phyloP scores from a whole-genome alignment of 208 protist species.

The Angomonas ambiguus region DNA sequence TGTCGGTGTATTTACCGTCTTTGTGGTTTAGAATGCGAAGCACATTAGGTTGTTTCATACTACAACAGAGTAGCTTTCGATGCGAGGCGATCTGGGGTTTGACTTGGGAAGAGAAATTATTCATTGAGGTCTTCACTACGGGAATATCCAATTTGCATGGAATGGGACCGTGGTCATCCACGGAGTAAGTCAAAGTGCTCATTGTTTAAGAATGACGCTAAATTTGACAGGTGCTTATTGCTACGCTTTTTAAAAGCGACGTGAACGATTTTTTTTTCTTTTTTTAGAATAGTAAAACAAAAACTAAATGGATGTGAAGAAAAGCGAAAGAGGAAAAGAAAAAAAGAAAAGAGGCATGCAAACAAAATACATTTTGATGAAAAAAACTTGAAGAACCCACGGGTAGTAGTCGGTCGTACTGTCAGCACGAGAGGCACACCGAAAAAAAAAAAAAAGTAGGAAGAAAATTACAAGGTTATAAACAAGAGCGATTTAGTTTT shows the following conservation, averaged over 20 bases:
- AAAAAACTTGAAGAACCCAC: no score
- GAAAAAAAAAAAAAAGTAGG: conserved; percentile 10
- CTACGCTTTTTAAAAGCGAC: no score
- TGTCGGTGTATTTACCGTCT: conserved; percentile 64
- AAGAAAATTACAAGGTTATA: background rate
- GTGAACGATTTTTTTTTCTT: background rate
- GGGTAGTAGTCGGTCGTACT: no score
- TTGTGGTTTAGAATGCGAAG: conserved; percentile 65
- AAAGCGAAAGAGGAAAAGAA: conserved; percentile 6
- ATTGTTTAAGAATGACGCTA: conserved; percentile 21
- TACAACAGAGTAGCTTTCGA: conserved; percentile 75
- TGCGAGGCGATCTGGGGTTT: conserved; percentile 57
- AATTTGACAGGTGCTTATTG: background rate
- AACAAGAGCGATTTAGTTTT: conserved; percentile 1
- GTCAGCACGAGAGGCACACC: background rate
- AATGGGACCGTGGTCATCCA: conserved; percentile 47
- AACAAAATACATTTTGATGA: background rate
- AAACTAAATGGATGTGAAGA: conserved; percentile 5
- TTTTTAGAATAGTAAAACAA: background rate
- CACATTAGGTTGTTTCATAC: conserved; percentile 73
- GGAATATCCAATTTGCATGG: conserved; percentile 57
- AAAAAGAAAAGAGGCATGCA: background rate
- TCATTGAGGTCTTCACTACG: conserved; percentile 63
- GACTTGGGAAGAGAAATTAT: conserved; percentile 36
- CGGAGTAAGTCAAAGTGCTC: conserved; percentile 62